Evolutionary conservation across 148 eudicot species (phyloP), one percentile per base, ranked within the genome.

Genomic region (Heliosperma pusillum): DNA sequence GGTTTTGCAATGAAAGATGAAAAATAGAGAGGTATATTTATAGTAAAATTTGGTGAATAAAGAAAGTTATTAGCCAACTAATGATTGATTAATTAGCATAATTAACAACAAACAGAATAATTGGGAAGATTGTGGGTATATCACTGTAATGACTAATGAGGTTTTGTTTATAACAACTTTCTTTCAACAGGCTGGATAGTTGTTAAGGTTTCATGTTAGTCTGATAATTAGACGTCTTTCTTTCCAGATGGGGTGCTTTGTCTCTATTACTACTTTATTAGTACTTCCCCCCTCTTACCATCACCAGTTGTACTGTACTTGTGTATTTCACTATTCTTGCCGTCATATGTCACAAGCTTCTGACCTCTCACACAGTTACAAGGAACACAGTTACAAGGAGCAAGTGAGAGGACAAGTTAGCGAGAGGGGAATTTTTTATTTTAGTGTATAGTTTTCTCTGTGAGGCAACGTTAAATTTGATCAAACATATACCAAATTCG

Each of bases 81-180:
- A 74, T 74, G 56, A 9, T 50, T 78, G n/a, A 68, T 59, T 66
- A 60, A 47, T n/a, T 4, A 69, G 78, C 22, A 27, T 47, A 33
- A 27, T 81, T 75, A 78, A 65, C 70, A 40, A 77, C 78, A 53
- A 69, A 79, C 82, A 78, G n/a, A 81, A 84, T 84, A 57, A 84
- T 84, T 84, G 21, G 24, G 20, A 76, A 30, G 40, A 73, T 11
- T 69, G 73, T 76, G 74, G 71, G 63, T 24, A 33, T 53, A 29
- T 65, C 42, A 8, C 25, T 36, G 42, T 36, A 7, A 33, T 33
- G 36, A 33, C 36, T 33, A 33, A 33, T 33, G 36, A 33, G 5
- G 36, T 33, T 33, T 33, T 33, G 36, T 33, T 33, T 33, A 33
- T 33, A 33, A 36, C 9, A 61, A 55, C 69, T 42, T 69, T 25